phyloP scores from a whole-genome alignment of 106 monocot genomes.

The Dactylorhiza incarnata region DNA sequence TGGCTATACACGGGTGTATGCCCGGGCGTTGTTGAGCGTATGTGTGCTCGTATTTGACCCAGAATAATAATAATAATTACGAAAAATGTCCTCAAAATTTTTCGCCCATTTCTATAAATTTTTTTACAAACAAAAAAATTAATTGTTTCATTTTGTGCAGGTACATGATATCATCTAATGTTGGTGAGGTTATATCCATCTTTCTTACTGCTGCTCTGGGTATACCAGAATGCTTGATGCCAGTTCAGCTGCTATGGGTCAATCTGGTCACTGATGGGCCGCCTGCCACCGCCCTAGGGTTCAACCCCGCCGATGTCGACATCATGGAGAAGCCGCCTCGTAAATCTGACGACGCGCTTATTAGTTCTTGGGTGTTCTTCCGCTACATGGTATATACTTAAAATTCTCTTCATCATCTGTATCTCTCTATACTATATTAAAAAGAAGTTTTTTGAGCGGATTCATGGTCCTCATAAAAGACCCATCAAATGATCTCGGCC shows the following conservation, averaged over 20 bases:
- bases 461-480: too few species aligned
- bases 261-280: slow-evolving; percentile 87
- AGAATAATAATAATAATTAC: too few species aligned
- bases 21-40: too few species aligned
- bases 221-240: slow-evolving; percentile 82
- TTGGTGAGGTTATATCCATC: slow-evolving; percentile 79
- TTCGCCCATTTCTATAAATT: not conserved
- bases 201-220: slow-evolving; percentile 75
- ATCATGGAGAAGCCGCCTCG: slow-evolving; percentile 77
- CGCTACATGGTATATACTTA: slow-evolving; percentile 62
- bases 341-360: slow-evolving; percentile 56
- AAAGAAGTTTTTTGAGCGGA: too few species aligned
- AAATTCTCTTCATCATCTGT: not conserved
- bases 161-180: slow-evolving; percentile 91
- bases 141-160: slow-evolving; percentile 18
- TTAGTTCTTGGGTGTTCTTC: slow-evolving; percentile 75
- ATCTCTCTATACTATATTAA: too few species aligned
- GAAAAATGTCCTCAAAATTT: not conserved
- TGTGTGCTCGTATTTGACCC: too few species aligned
- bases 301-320: slow-evolving; percentile 67
- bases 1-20: too few species aligned
- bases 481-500: too few species aligned
- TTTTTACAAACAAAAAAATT: not conserved
- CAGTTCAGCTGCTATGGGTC: slow-evolving; percentile 86
- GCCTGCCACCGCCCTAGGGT: slow-evolving; percentile 81